These are phyloP conservation scores for Trichoderma hamatum DNA, from an alignment of 2,329 filamentous ascomycete species.

Conservation along the genomic window DNA sequence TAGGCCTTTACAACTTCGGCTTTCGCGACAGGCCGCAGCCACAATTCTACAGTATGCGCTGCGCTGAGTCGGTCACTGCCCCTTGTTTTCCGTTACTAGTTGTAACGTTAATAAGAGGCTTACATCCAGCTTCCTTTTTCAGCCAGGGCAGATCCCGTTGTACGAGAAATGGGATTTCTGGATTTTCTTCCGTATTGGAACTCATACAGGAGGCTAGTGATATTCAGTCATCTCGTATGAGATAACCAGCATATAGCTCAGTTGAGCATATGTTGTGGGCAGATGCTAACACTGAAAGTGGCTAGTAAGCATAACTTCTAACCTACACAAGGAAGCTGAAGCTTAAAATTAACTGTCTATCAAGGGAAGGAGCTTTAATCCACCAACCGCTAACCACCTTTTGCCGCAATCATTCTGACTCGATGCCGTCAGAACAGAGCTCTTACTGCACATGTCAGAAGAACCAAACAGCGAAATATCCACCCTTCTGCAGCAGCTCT, in stretches of 20 bases:
- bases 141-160: not conserved
- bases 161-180: not conserved
- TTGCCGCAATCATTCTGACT: not conserved
- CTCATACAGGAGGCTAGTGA: not conserved
- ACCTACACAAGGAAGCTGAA: not conserved
- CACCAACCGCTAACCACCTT: not conserved
- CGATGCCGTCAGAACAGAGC: not conserved
- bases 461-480: not conserved
- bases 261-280: not conserved
- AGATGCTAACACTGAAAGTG: not conserved
- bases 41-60: too few species aligned
- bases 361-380: not conserved
- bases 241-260: not conserved
- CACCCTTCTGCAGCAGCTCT: not conserved
- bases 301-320: not conserved
- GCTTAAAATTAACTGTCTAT: not conserved
- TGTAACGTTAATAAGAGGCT: slow-evolving; percentile 25
- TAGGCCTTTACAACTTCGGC: slow-evolving; percentile 1
- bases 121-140: slow-evolving; percentile 22
- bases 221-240: not conserved
- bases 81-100: slow-evolving; percentile 4
- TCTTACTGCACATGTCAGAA: not conserved
- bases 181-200: not conserved
- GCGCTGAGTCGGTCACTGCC: not conserved
- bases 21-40: not conserved